phyloP scores from a whole-genome alignment of 2,329 filamentous ascomycete genomes.

The Byssoonygena ceratinophila region DNA sequence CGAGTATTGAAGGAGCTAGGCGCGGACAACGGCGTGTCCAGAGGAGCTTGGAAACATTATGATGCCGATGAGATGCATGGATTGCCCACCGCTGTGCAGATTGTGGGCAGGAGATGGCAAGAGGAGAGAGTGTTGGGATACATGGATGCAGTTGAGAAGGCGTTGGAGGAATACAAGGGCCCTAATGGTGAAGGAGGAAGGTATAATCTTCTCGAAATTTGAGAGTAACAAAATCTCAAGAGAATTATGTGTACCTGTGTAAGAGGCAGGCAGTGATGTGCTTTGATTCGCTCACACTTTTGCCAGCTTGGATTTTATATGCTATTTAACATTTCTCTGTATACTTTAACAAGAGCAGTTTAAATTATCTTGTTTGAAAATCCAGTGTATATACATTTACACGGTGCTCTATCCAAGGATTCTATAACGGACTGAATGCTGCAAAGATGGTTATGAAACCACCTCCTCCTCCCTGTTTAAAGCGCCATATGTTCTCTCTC shows the following conservation, averaged over 20 bases:
- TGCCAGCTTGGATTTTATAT: not conserved
- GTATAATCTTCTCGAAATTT: conserved; percentile 30
- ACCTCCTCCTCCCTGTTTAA: not conserved
- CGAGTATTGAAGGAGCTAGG: conserved; percentile 28
- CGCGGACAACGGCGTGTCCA: conserved; percentile 65
- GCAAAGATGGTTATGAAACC: not conserved
- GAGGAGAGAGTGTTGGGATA: conserved; percentile 78
- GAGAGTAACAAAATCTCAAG: too few species aligned
- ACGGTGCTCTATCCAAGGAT: not conserved
- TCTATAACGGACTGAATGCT: not conserved
- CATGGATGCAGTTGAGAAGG: conserved; percentile 69
- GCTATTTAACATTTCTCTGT: too few species aligned
- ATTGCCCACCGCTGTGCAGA: conserved; percentile 73
- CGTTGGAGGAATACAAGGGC: conserved; percentile 45
- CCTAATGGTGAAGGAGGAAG: conserved; percentile 27
- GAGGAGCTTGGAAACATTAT: conserved; percentile 77
- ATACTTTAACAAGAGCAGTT: too few species aligned
- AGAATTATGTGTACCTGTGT: not conserved
- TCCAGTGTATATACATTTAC: not conserved
- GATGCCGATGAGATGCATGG: conserved; percentile 75
- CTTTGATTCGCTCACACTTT: not conserved
- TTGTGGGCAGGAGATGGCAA: conserved; percentile 67
- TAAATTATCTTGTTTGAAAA: not conserved
- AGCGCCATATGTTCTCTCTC: conserved; percentile 4
- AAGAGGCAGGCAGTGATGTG: not conserved